Conservation (phyloP, 345 rosid genomes). For the Passiflora organensis region DNA sequence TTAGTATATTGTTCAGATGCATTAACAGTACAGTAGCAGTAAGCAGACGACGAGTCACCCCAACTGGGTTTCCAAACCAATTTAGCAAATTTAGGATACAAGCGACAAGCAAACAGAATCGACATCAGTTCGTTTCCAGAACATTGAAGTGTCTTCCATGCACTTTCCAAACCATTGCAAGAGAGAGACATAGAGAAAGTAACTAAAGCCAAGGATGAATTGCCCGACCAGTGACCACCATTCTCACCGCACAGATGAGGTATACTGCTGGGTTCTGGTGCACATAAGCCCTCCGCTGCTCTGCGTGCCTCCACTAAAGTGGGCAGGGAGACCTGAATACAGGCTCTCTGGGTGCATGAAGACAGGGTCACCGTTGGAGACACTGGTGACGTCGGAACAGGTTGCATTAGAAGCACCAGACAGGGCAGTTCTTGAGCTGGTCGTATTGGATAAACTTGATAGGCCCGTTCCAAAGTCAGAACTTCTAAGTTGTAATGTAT, state of each 20-base stretch:
- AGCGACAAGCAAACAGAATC: too few relatives aligned
- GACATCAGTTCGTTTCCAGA: too few relatives aligned
- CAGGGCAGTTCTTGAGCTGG: conserved; percentile 4
- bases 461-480: conserved; percentile 2
- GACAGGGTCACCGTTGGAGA: conserved; percentile 10
- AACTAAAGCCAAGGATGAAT: conserved; percentile 83
- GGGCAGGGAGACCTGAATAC: conserved; percentile 17
- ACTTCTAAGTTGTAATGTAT: conserved; percentile 1
- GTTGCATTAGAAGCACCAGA: conserved; percentile 17
- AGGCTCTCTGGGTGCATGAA: conserved; percentile 14
- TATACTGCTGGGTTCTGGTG: conserved; percentile 18
- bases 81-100: too few relatives aligned
- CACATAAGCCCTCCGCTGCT: conserved; percentile 13
- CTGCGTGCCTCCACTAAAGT: conserved; percentile 14
- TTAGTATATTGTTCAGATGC: too few relatives aligned
- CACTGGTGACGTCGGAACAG: conserved; percentile 18
- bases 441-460: conserved; percentile 14
- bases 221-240: conserved; percentile 30
- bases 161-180: too few relatives aligned
- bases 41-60: too few relatives aligned
- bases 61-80: too few relatives aligned
- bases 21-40: too few relatives aligned
- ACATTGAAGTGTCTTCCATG: too few relatives aligned
- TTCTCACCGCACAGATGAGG: conserved; percentile 34
- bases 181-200: too few relatives aligned